Evolutionary conservation across 495 filamentous ascomycete genomes (phyloP).

Genomic region (Jackrogersella minutella): DNA sequence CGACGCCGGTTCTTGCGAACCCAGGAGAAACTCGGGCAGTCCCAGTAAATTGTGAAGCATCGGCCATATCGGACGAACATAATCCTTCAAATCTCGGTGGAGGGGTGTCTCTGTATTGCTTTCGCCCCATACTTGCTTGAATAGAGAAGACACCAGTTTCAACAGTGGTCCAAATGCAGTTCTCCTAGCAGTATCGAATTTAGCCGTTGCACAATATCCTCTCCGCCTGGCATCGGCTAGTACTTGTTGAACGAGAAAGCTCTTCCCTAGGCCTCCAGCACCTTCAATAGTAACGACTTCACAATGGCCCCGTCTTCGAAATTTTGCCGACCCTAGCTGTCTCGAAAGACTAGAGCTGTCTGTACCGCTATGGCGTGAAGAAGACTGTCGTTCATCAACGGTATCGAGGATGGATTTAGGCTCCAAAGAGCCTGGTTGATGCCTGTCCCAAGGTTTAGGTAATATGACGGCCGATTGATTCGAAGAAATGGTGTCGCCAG

Average conservation of each 20-base stretch:
- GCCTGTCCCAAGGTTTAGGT: slow-evolving; percentile 49
- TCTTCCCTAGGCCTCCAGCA: slow-evolving; percentile 82
- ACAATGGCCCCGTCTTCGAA: slow-evolving; percentile 71
- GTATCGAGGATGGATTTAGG: slow-evolving; percentile 44
- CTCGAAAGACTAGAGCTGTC: slow-evolving; percentile 54
- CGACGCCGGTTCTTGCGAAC: slow-evolving; percentile 44
- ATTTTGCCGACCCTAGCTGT: slow-evolving; percentile 61
- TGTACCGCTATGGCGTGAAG: slow-evolving; percentile 40
- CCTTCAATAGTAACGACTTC: slow-evolving; percentile 83
- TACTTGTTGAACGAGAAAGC: slow-evolving; percentile 79
- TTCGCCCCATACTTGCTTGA: slow-evolving; percentile 92
- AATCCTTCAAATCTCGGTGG: slow-evolving; percentile 75
- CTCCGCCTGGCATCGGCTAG: slow-evolving; percentile 73
- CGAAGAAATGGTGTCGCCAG: slow-evolving; percentile 49
- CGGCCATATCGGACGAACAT: slow-evolving; percentile 79
- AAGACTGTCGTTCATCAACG: slow-evolving; percentile 42
- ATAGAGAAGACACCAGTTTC: slow-evolving; percentile 78
- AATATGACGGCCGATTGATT: slow-evolving; percentile 45
- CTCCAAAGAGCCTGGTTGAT: slow-evolving; percentile 49
- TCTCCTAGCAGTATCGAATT: slow-evolving; percentile 82
- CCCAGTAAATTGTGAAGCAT: slow-evolving; percentile 78
- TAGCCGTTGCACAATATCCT: slow-evolving; percentile 84
- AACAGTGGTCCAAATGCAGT: slow-evolving; percentile 86
- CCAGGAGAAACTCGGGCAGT: slow-evolving; percentile 77
- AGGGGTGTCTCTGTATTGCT: slow-evolving; percentile 84